Evolutionary conservation across 176 grass and related monocot genomes (phyloP).

Genomic region (Panicum miliaceum): DNA sequence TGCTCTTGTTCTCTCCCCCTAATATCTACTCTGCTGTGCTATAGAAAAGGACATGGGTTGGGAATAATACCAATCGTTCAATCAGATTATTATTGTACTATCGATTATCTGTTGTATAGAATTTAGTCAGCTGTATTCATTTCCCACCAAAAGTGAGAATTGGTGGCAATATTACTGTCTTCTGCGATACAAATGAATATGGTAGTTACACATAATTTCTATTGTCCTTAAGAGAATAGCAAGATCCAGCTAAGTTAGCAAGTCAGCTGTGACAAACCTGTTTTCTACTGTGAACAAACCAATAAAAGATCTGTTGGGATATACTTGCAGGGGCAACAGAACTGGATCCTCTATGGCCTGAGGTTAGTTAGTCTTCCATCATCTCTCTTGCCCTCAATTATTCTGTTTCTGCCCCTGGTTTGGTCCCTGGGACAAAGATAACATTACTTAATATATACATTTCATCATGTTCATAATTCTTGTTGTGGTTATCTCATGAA

Average conservation of each 20-base stretch:
- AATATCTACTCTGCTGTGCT: background rate
- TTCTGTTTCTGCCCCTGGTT: background rate
- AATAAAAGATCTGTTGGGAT: constrained; percentile 43
- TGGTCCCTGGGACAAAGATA: background rate
- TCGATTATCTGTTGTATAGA: background rate
- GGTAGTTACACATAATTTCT: background rate
- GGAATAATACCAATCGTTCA: background rate
- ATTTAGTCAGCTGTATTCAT: background rate
- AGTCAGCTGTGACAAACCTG: background rate
- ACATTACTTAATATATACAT: background rate
- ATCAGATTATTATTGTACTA: background rate
- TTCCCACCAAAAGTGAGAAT: background rate
- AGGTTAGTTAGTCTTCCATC: constrained; percentile 53
- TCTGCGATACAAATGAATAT: background rate
- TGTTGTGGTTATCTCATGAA: background rate
- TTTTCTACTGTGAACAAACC: constrained; percentile 20
- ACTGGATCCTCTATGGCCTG: constrained; percentile 75
- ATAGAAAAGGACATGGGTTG: background rate
- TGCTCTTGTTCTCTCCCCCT: constrained; percentile 15
- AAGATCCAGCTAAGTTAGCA: background rate
- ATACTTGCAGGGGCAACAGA: constrained; percentile 75
- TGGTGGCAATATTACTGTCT: background rate
- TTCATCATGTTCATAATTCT: background rate
- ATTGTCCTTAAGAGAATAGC: background rate
- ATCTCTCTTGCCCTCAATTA: background rate